Evolutionary conservation across 2,329 filamentous ascomycete species (phyloP), one percentile per base, ranked within the genome.

Genomic region (Xylariaceae sp.): DNA sequence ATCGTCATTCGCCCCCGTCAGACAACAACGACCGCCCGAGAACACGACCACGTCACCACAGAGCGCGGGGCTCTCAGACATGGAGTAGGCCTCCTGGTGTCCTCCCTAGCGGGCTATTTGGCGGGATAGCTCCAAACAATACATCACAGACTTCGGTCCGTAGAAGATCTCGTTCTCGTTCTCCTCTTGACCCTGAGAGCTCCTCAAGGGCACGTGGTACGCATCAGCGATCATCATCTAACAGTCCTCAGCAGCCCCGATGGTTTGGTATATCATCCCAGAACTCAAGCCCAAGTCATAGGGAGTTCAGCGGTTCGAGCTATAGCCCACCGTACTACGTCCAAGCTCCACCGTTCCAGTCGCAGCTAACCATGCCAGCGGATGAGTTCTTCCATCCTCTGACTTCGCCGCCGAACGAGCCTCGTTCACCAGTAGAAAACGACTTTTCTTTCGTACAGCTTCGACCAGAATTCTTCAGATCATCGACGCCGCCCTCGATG

Each of bases 11-110:
- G 34, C 63, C 63, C 12, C 53, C 59, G 3, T 48, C 40, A 22
- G 61, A 65, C 29, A 50, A 55, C 32, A 60, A 63, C n/a, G 50
- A 49, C 21, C 59, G 63, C 32, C 59, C 62, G 23, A 58, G 64
- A 40, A 50, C 55, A 37, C 61, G 62, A 17, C 47, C 58, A 34
- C 61, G 62, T 16, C 55, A 58, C 37, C 56, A 56, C 10, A 53
- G 56, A 43, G 53, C 53, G 14, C n/a, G n/a, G 48, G 43, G 42
- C 53, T 55, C n/a, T 35, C 50, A n/a, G 53, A 50, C 48, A 49
- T 40, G 22, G 49, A n/a, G n/a, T n/a, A n/a, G n/a, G n/a, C n/a
- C n/a, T n/a, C n/a, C n/a, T n/a, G n/a, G n/a, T n/a, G n/a, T n/a
- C n/a, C n/a, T n/a, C n/a, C n/a, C n/a, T n/a, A n/a, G n/a, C n/a